A percentile compares a stretch with the other conserved stretches of the same genome.
Evolutionary conservation across 352 stramenopile genomes (phyloP).

Genomic region (Pythium volutum): DNA sequence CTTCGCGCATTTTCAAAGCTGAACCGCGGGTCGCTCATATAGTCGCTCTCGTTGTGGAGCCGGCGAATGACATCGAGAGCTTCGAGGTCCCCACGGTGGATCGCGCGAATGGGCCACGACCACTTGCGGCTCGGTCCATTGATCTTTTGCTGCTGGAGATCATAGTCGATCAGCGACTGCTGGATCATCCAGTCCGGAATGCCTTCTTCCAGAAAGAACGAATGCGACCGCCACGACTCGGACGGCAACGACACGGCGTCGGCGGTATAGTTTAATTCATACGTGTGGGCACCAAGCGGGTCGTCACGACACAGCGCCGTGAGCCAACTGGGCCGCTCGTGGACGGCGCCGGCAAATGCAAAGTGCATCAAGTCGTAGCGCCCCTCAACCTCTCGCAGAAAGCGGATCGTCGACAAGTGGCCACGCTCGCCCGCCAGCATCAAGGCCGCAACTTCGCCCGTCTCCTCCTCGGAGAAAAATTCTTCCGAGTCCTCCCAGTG

Average conservation of each 20-base stretch:
- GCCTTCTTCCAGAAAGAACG: slow-evolving; percentile 7
- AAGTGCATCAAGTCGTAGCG: not conserved
- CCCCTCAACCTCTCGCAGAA: not conserved
- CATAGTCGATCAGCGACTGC: slow-evolving; percentile 3
- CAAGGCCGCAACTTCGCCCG: slow-evolving; percentile 2
- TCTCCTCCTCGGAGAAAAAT: too few relatives aligned
- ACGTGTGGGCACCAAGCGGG: not conserved
- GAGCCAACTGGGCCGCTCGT: slow-evolving; percentile 2
- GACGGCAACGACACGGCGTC: not conserved
- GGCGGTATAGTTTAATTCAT: not conserved
- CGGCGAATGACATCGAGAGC: not conserved
- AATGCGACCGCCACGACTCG: not conserved
- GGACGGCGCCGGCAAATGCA: not conserved
- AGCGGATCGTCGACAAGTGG: slow-evolving; percentile 4
- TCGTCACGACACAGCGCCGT: not conserved
- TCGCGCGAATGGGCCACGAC: slow-evolving; percentile 10
- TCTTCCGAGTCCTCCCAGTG: too few relatives aligned
- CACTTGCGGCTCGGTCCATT: not conserved
- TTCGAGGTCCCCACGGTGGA: not conserved
- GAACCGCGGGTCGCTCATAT: slow-evolving; percentile 8
- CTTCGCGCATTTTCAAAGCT: slow-evolving; percentile 1
- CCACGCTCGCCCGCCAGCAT: slow-evolving; percentile 2
- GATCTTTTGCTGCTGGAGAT: not conserved
- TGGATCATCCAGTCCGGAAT: slow-evolving; percentile 14
- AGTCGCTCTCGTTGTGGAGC: not conserved